Evolutionary conservation across 1,284 basidiomycete species (phyloP).

Genomic region (Anthracocystis panici-leucophaei): DNA sequence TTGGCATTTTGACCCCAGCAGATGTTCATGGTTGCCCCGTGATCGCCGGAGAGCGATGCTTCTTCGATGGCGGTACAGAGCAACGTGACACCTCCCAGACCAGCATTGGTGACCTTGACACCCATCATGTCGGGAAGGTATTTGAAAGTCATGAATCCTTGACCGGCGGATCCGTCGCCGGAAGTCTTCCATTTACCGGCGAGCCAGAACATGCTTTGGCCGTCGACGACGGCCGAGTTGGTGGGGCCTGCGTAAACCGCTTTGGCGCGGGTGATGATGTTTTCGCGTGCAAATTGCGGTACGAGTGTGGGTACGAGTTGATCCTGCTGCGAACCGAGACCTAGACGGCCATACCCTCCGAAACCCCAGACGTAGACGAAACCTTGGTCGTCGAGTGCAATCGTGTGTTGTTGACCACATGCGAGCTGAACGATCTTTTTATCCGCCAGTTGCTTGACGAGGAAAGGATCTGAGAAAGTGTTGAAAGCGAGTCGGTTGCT

Average conservation of each 20-base stretch:
- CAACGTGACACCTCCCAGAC: conserved; percentile 89
- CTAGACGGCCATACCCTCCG: conserved; percentile 71
- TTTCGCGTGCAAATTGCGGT: conserved; percentile 71
- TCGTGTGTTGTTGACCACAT: conserved; percentile 86
- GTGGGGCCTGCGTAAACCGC: conserved; percentile 83
- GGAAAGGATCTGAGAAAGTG: conserved; percentile 76
- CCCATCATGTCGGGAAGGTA: conserved; percentile 66
- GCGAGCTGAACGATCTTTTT: conserved; percentile 83
- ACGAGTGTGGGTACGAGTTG: conserved; percentile 69
- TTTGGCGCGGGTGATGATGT: conserved; percentile 76
- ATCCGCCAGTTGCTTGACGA: conserved; percentile 77
- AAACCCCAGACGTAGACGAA: conserved; percentile 77
- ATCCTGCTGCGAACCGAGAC: conserved; percentile 83
- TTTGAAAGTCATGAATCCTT: conserved; percentile 55
- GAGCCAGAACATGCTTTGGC: conserved; percentile 81
- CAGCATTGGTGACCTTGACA: conserved; percentile 71
- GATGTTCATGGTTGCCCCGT: conserved; percentile 81
- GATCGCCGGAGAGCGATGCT: conserved; percentile 69
- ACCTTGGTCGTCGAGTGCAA: conserved; percentile 81
- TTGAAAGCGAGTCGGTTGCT: conserved; percentile 86
- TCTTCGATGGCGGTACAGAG: conserved; percentile 80
- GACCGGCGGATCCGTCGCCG: conserved; percentile 79
- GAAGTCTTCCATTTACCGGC: conserved; percentile 84
- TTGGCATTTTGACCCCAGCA: conserved; percentile 81
- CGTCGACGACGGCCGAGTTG: conserved; percentile 85